Evolutionary conservation across 495 filamentous ascomycete genomes (phyloP).

Genomic region (Pseudomonodictys pantanalensis): DNA sequence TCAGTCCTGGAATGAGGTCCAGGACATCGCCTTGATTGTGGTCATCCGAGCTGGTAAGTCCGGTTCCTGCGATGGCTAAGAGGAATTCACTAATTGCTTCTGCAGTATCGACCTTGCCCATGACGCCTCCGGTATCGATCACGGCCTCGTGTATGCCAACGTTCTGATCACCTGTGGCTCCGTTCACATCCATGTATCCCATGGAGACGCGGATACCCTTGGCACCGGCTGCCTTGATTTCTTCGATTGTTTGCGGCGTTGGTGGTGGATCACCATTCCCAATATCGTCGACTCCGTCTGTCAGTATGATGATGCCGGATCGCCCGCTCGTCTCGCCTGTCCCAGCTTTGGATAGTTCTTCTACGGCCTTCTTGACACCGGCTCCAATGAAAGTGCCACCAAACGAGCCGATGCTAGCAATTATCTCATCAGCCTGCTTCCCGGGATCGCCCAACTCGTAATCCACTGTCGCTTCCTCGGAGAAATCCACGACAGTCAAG

Average conservation of each 20-base stretch:
- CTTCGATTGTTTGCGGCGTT: neutral
- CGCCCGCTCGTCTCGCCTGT: neutral
- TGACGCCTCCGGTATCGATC: no score
- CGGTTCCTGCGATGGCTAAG: neutral
- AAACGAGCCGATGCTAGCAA: neutral
- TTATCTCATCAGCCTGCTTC: neutral
- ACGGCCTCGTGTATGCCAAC: neutral
- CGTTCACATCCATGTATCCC: neutral
- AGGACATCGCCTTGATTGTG: neutral
- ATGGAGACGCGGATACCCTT: neutral
- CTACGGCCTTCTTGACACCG: neutral
- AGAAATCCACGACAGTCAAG: neutral
- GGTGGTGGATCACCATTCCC: no score
- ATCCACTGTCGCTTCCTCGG: neutral
- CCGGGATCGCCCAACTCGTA: neutral
- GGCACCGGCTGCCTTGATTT: neutral
- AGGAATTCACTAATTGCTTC: no score
- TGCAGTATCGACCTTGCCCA: no score
- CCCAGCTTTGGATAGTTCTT: neutral
- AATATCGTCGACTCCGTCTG: neutral
- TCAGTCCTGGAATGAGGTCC: neutral
- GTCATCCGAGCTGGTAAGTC: neutral
- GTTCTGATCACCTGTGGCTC: neutral
- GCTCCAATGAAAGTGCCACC: neutral
- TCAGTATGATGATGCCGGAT: neutral